phyloP scores from a whole-genome alignment of 768 basidiomycete genomes.

The Sistotremastrum niveocremeum region DNA sequence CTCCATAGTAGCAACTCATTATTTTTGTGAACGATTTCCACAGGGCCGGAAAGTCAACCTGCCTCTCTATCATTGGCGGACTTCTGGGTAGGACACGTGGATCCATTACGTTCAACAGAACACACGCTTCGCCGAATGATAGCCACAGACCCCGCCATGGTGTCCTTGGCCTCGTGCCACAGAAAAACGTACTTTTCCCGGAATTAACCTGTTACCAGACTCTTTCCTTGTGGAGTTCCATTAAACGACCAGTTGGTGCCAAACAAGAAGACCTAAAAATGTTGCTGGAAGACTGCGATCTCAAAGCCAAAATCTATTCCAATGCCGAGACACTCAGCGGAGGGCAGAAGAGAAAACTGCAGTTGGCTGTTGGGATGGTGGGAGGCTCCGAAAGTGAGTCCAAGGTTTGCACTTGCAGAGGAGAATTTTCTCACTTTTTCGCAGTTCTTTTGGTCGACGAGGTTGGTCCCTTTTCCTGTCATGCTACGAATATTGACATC shows the following conservation, averaged over 20 bases:
- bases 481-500: slow-evolving; percentile 1
- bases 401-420: no score
- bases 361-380: slow-evolving; percentile 67
- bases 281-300: slow-evolving; percentile 57
- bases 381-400: slow-evolving; percentile 57
- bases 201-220: slow-evolving; percentile 67
- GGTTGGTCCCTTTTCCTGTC: slow-evolving; percentile 1
- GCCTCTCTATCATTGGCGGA: slow-evolving; percentile 52
- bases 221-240: slow-evolving; percentile 53
- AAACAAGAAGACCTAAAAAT: slow-evolving; percentile 44
- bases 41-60: slow-evolving; percentile 69
- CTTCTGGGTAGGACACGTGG: slow-evolving; percentile 48
- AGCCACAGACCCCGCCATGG: slow-evolving; percentile 29
- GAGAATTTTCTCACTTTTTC: slow-evolving; percentile 2
- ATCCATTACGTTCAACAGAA: slow-evolving; percentile 40
- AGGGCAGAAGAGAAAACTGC: slow-evolving; percentile 73
- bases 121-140: slow-evolving; percentile 26
- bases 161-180: slow-evolving; percentile 63
- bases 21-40: not conserved
- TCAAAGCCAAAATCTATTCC: slow-evolving; percentile 52
- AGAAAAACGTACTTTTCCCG: slow-evolving; percentile 73
- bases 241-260: slow-evolving; percentile 45
- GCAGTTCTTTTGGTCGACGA: slow-evolving; percentile 18
- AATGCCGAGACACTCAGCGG: slow-evolving; percentile 58
- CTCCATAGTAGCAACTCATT: not conserved